Evolutionary conservation across 2,329 filamentous ascomycete genomes (phyloP).

Genomic region (Fusarium sp.): DNA sequence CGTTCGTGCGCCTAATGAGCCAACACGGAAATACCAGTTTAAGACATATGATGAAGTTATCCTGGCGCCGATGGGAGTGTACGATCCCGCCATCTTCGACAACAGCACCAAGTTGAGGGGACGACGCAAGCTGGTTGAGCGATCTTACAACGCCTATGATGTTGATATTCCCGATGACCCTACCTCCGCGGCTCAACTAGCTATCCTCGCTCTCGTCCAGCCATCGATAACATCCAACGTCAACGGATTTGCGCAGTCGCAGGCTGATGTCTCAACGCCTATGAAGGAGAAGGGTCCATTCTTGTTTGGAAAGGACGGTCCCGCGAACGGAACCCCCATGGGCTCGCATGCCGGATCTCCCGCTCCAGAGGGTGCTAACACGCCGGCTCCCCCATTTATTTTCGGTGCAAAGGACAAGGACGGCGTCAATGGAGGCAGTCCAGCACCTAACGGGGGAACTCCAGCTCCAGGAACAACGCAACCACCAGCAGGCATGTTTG

Average conservation of each 20-base stretch:
- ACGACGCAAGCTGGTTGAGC: slow-evolving; percentile 82
- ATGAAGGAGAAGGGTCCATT: slow-evolving; percentile 74
- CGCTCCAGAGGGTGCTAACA: slow-evolving; percentile 79
- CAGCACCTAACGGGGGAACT: slow-evolving; percentile 63
- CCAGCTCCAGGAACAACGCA: slow-evolving; percentile 54
- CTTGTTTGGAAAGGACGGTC: slow-evolving; percentile 73
- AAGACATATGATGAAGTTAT: slow-evolving; percentile 98
- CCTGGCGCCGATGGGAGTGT: slow-evolving; percentile 94
- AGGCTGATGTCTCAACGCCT: slow-evolving; percentile 66
- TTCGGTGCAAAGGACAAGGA: slow-evolving; percentile 61
- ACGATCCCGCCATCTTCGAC: slow-evolving; percentile 88
- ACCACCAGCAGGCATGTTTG: slow-evolving; percentile 59
- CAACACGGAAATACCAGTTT: slow-evolving; percentile 93
- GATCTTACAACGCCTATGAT: slow-evolving; percentile 94
- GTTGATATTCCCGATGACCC: slow-evolving; percentile 89
- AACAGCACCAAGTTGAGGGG: slow-evolving; percentile 81
- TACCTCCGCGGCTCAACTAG: slow-evolving; percentile 82
- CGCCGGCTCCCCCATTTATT: slow-evolving; percentile 70
- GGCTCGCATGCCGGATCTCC: slow-evolving; percentile 91
- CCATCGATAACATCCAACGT: slow-evolving; percentile 63
- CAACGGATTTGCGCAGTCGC: slow-evolving; percentile 57
- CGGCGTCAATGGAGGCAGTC: slow-evolving; percentile 60
- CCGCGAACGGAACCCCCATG: slow-evolving; percentile 80
- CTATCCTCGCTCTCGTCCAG: slow-evolving; percentile 68
- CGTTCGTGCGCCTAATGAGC: slow-evolving; percentile 85